Percentiles rank a stretch among this genome's conserved stretches.
phyloP scores from a whole-genome alignment of 495 filamentous ascomycete genomes.

The Filosporella fistucella region DNA sequence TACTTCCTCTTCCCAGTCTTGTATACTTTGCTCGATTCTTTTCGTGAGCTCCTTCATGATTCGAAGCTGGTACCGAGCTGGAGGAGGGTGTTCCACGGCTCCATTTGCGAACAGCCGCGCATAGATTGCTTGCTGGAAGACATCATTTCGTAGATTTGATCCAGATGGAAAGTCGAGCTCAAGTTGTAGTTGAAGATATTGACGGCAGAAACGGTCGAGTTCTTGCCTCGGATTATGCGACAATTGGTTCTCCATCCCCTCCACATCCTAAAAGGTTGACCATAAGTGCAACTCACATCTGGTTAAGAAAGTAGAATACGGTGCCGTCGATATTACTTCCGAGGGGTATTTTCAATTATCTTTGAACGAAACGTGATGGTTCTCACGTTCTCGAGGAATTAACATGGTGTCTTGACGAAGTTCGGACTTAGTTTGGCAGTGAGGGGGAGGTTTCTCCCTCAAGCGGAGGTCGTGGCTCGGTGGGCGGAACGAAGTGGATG shows the following conservation, averaged over 20 bases:
- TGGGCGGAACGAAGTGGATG: no score
- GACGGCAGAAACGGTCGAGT: conserved; percentile 45
- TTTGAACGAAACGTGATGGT: no score
- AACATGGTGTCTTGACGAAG: no score
- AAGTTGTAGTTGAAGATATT: conserved; percentile 63
- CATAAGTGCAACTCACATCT: no score
- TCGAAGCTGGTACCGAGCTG: conserved; percentile 61
- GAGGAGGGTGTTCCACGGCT: conserved; percentile 46
- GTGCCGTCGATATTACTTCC: no score
- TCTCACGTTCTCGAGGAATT: no score
- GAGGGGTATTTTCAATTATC: no score
- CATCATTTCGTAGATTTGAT: conserved; percentile 43
- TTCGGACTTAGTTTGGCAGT: no score
- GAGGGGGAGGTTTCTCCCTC: no score
- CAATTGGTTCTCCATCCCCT: conserved; percentile 16
- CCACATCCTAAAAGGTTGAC: conserved; percentile 1
- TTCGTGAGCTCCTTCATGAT: conserved; percentile 65
- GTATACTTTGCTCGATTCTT: conserved; percentile 61
- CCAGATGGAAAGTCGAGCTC: conserved; percentile 51
- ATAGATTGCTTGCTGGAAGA: conserved; percentile 60
- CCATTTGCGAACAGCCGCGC: conserved; percentile 56
- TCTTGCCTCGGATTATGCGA: conserved; percentile 16
- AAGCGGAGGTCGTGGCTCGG: no score
- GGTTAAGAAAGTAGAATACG: no score
- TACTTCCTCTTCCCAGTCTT: conserved; percentile 83